A percentile compares a stretch with the other conserved stretches of the same genome.
These are phyloP conservation scores for Penicillium sp. DNA, from an alignment of 2,329 filamentous ascomycete genomes.

Conservation along the genomic window DNA sequence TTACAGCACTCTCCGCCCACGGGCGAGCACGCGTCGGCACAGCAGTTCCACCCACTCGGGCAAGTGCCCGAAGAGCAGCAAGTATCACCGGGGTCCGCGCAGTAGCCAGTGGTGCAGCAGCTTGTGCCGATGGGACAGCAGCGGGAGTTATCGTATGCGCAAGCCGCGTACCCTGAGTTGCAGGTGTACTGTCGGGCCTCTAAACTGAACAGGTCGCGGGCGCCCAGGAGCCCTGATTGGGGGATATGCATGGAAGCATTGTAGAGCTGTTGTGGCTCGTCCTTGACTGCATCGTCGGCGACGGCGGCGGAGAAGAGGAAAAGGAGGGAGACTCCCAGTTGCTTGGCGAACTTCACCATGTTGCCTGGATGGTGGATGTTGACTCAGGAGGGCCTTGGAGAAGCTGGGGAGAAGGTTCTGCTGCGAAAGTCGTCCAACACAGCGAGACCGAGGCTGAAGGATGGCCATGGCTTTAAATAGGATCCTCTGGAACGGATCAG, in stretches of 20 bases:
- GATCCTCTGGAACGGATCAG: neutral
- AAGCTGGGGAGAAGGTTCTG: neutral
- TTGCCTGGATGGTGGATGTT: neutral
- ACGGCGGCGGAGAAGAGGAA: neutral
- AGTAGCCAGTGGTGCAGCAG: conserved; percentile 22
- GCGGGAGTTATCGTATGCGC: conserved; percentile 10
- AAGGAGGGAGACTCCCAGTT: conserved; percentile 1
- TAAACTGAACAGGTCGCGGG: conserved; percentile 28
- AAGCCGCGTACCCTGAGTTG: conserved; percentile 12
- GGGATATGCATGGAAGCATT: conserved; percentile 11
- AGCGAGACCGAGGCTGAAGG: neutral
- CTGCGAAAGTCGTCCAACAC: neutral
- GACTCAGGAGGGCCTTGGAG: neutral
- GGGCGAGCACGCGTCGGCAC: conserved; percentile 15
- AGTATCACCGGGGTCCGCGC: conserved; percentile 10
- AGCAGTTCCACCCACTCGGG: conserved; percentile 20
- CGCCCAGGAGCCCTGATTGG: neutral
- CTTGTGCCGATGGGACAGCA: conserved; percentile 13
- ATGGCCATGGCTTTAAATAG: neutral
- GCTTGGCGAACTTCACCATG: conserved; percentile 2
- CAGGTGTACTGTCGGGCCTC: conserved; percentile 8
- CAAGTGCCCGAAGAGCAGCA: conserved; percentile 21
- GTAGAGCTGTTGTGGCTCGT: conserved; percentile 15
- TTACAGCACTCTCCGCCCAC: conserved; percentile 18
- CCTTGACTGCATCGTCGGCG: neutral